phyloP scores from a whole-genome alignment of 2,329 filamentous ascomycete species.

The Exophiala calicioides region DNA sequence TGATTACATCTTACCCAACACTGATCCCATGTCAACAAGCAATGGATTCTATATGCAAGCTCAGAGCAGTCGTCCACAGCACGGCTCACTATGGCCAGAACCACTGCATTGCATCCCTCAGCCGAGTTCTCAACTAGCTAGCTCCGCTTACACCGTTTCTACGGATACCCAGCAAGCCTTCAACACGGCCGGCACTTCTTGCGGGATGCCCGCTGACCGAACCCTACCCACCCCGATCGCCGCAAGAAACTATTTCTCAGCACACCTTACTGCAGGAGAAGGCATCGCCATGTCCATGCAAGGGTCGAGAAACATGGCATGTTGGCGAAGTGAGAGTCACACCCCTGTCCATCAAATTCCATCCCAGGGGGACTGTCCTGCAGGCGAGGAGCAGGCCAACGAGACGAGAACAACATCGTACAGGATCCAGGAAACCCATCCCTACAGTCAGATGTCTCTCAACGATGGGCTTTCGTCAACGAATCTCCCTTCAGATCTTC shows the following conservation, averaged over 20 bases:
- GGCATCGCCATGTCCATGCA: constrained; percentile 5
- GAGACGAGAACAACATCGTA: constrained; percentile 29
- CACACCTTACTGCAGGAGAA: constrained; percentile 10
- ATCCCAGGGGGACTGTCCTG: constrained; percentile 7
- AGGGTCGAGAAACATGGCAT: constrained; percentile 6
- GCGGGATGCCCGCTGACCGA: constrained; percentile 19
- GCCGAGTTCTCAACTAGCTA: constrained; percentile 9
- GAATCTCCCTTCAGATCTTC: constrained; percentile 1
- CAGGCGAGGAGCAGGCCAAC: constrained; percentile 24
- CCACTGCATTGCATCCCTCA: constrained; percentile 17
- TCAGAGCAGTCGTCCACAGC: constrained; percentile 18
- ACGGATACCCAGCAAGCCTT: constrained; percentile 15
- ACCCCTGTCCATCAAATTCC: constrained; percentile 9
- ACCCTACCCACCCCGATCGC: constrained; percentile 19
- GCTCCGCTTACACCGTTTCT: constrained; percentile 11
- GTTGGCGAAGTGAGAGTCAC: constrained; percentile 14
- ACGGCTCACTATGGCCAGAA: constrained; percentile 21
- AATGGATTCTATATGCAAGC: constrained; percentile 21
- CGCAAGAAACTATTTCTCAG: constrained; percentile 11
- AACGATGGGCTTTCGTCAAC: constrained; percentile 23
- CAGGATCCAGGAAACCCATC: constrained; percentile 32
- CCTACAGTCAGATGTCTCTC: constrained; percentile 36
- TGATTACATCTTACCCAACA: constrained; percentile 40
- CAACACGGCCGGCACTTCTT: constrained; percentile 7
- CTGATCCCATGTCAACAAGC: constrained; percentile 32